Percentiles rank a stretch among this genome's conserved stretches.
Conservation (phyloP, 257 asterid genomes). For the Fraxinus pennsylvanica region DNA sequence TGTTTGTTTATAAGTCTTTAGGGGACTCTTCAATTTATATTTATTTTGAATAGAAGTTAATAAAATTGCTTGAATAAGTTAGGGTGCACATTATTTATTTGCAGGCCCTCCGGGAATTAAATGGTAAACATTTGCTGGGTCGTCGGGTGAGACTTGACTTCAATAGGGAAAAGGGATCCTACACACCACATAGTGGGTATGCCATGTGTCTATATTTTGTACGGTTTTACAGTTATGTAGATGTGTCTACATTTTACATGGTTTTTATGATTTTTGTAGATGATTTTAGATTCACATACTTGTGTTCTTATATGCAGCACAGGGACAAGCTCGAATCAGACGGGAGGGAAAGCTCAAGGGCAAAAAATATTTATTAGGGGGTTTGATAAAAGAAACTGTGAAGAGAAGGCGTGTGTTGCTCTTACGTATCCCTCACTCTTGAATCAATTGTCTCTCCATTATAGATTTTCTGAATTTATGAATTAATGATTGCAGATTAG, state of each 20-base stretch:
- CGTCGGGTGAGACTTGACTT: slow-evolving; percentile 44
- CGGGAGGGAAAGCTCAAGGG: slow-evolving; percentile 22
- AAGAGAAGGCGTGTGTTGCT: slow-evolving; percentile 29
- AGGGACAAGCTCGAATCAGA: slow-evolving; percentile 32
- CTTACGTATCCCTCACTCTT: not conserved
- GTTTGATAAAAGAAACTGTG: slow-evolving; percentile 33
- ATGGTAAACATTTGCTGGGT: slow-evolving; percentile 41
- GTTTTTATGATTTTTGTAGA: not conserved
- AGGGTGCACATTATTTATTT: not conserved
- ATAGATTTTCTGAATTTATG: not conserved
- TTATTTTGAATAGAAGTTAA: not conserved
- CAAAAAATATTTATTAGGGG: slow-evolving; percentile 40
- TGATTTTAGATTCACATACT: not conserved
- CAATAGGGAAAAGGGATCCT: slow-evolving; percentile 44
- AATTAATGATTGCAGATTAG: slow-evolving; percentile 49
- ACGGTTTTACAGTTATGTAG: not conserved
- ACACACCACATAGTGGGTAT: slow-evolving; percentile 47
- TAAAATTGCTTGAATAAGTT: not conserved
- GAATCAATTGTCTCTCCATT: not conserved
- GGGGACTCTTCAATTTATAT: not conserved
- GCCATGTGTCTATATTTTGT: not conserved
- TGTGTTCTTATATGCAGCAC: slow-evolving; percentile 17
- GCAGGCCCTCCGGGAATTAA: slow-evolving; percentile 39
- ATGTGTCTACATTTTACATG: not conserved
- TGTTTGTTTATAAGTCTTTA: not conserved